These are phyloP conservation scores for Leccinum arenicola DNA, from an alignment of 768 basidiomycete genomes.

Conservation along the genomic window DNA sequence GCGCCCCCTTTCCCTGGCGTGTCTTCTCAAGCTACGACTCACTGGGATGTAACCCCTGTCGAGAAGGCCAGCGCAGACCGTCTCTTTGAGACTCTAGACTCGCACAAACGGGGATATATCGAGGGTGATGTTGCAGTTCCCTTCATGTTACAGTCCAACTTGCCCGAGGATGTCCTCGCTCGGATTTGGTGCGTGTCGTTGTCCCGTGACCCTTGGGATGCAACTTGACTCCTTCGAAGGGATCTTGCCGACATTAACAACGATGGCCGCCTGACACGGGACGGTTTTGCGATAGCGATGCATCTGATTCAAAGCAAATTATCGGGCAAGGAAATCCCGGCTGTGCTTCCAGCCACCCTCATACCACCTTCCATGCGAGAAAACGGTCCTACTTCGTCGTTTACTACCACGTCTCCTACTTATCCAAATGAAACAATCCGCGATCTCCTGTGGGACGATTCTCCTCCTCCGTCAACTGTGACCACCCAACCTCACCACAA, in stretches of 20 bases:
- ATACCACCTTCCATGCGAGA: conserved; percentile 80
- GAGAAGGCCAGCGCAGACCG: conserved; percentile 79
- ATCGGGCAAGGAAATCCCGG: conserved; percentile 73
- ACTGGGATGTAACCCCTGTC: conserved; percentile 80
- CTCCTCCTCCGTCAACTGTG: conserved; percentile 40
- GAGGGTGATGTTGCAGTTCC: conserved; percentile 94
- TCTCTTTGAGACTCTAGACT: conserved; percentile 82
- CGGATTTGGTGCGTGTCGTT: conserved; percentile 72
- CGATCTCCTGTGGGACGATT: conserved; percentile 55
- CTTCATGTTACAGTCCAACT: conserved; percentile 88
- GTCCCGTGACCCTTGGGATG: neutral
- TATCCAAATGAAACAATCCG: conserved; percentile 39
- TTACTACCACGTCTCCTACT: conserved; percentile 36
- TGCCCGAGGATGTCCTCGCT: conserved; percentile 82
- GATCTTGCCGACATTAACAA: conserved; percentile 89
- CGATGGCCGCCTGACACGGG: conserved; percentile 81
- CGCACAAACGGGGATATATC: conserved; percentile 70
- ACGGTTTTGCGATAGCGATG: conserved; percentile 95
- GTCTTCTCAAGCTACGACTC: conserved; percentile 25
- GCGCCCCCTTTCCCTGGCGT: conserved; percentile 31
- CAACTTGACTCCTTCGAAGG: conserved; percentile 44
- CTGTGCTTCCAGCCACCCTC: conserved; percentile 64
- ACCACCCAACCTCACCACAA: conserved; percentile 33
- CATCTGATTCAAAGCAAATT: conserved; percentile 88
- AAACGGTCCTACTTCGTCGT: conserved; percentile 32